phyloP scores from a whole-genome alignment of 2,329 filamentous ascomycete genomes.

The Bipolaris gigantea region DNA sequence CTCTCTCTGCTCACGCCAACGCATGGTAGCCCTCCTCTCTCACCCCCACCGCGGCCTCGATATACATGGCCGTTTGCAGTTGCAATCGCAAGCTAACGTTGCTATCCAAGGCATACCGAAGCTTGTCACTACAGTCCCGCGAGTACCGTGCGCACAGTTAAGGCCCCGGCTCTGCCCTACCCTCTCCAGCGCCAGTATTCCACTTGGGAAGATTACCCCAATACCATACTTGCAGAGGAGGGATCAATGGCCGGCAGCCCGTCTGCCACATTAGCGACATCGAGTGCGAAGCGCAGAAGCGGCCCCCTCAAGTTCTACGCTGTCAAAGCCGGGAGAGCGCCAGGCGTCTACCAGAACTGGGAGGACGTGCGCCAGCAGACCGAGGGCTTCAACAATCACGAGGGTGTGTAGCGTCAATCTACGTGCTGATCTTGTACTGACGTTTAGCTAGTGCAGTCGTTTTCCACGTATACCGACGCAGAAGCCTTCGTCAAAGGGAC shows the following conservation, averaged over 20 bases:
- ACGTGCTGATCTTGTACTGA: slow-evolving; percentile 1
- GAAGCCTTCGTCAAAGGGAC: slow-evolving; percentile 71
- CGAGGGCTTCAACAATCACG: slow-evolving; percentile 55
- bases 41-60: neutral
- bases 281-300: slow-evolving; percentile 59
- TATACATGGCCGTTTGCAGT: neutral
- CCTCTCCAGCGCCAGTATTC: slow-evolving; percentile 1
- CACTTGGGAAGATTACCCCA: slow-evolving; percentile 5
- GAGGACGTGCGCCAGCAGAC: slow-evolving; percentile 64
- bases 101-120: neutral
- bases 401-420: slow-evolving; percentile 33
- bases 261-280: slow-evolving; percentile 34
- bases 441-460: slow-evolving; percentile 70
- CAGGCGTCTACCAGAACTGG: slow-evolving; percentile 67
- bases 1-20: slow-evolving; percentile 1
- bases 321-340: slow-evolving; percentile 61
- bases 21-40: slow-evolving; percentile 12
- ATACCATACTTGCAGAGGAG: slow-evolving; percentile 2
- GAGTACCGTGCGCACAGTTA: neutral
- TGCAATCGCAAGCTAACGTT: neutral
- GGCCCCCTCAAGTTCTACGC: slow-evolving; percentile 63
- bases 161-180: neutral
- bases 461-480: slow-evolving; percentile 73
- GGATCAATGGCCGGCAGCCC: slow-evolving; percentile 23
- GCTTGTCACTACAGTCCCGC: neutral